A percentile compares a stretch with the other conserved stretches of the same genome.
These are phyloP conservation scores for Phytopythium sindhum DNA, from an alignment of 352 stramenopile genomes.

Conservation along the genomic window DNA sequence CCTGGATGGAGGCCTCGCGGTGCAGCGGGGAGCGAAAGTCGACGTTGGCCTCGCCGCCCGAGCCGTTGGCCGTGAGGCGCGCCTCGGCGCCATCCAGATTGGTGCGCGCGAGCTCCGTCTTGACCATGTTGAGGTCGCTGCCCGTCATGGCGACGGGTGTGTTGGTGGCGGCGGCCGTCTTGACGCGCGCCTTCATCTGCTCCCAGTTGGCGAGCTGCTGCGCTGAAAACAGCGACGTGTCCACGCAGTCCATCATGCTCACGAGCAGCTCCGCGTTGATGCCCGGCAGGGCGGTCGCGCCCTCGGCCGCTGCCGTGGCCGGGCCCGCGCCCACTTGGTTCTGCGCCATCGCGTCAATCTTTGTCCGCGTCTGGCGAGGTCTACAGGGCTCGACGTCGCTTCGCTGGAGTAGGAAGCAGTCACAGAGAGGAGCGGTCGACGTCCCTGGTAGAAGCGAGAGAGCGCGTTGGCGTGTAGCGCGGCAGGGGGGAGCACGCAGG, in stretches of 20 bases:
- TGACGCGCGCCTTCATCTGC: conserved; percentile 69
- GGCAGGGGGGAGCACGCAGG: too few relatives aligned
- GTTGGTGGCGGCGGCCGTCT: conserved; percentile 46
- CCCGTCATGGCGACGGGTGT: conserved; percentile 24
- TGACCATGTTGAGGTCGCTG: conserved; percentile 36
- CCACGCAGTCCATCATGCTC: conserved; percentile 87
- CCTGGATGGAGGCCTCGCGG: conserved; percentile 73
- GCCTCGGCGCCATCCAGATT: conserved; percentile 13
- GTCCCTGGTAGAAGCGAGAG: background rate
- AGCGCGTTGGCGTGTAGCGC: too few relatives aligned
- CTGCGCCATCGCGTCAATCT: conserved; percentile 25
- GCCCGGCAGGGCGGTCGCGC: conserved; percentile 16
- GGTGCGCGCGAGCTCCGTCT: conserved; percentile 34
- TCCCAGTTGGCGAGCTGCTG: conserved; percentile 76
- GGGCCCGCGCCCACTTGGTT: background rate
- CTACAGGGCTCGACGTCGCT: background rate
- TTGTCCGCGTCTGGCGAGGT: background rate
- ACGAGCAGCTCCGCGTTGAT: conserved; percentile 74
- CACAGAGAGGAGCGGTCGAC: background rate
- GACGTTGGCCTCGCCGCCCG: conserved; percentile 13
- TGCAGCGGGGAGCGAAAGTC: conserved; percentile 58
- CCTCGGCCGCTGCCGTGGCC: background rate
- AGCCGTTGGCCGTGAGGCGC: background rate
- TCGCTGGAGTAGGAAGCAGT: background rate
- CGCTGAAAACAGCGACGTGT: conserved; percentile 74